Evolutionary conservation across 768 basidiomycete species (phyloP).

Genomic region (Calocybe cyanea): DNA sequence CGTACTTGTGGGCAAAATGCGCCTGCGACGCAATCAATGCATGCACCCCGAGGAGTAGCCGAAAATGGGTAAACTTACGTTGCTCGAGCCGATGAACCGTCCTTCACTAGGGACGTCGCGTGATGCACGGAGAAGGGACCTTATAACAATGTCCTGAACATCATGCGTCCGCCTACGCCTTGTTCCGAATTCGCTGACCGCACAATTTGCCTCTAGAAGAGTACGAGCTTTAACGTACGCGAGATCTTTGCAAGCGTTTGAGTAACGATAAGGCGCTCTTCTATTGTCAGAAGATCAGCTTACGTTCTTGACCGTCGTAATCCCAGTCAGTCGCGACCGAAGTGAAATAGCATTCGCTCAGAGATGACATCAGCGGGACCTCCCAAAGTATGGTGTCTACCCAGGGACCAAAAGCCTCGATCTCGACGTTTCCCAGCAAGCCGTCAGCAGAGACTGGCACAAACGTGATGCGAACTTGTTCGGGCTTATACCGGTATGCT

Average conservation of each 20-base stretch:
- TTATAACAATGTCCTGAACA: slow-evolving; percentile 75
- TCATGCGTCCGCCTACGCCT: slow-evolving; percentile 71
- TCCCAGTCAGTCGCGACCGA: slow-evolving; percentile 77
- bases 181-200: slow-evolving; percentile 86
- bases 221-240: slow-evolving; percentile 70
- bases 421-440: slow-evolving; percentile 60
- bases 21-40: slow-evolving; percentile 41
- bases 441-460: slow-evolving; percentile 49
- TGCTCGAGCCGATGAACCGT: slow-evolving; percentile 79
- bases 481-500: slow-evolving; percentile 66
- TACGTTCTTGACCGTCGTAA: slow-evolving; percentile 79
- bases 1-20: slow-evolving; percentile 78
- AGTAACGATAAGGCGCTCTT: background rate
- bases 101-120: slow-evolving; percentile 48
- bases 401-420: slow-evolving; percentile 75
- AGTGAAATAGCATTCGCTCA: slow-evolving; percentile 87
- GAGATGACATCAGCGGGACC: slow-evolving; percentile 88
- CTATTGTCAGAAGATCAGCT: slow-evolving; percentile 8
- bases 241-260: slow-evolving; percentile 41
- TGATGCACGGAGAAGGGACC: slow-evolving; percentile 62
- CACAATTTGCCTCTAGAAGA: slow-evolving; percentile 61
- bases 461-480: slow-evolving; percentile 67
- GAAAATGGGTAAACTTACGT: slow-evolving; percentile 47
- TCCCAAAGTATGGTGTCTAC: slow-evolving; percentile 90
- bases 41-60: slow-evolving; percentile 5